phyloP scores from a whole-genome alignment of 1,284 basidiomycete genomes.

The Gastroboletus turbinatus region DNA sequence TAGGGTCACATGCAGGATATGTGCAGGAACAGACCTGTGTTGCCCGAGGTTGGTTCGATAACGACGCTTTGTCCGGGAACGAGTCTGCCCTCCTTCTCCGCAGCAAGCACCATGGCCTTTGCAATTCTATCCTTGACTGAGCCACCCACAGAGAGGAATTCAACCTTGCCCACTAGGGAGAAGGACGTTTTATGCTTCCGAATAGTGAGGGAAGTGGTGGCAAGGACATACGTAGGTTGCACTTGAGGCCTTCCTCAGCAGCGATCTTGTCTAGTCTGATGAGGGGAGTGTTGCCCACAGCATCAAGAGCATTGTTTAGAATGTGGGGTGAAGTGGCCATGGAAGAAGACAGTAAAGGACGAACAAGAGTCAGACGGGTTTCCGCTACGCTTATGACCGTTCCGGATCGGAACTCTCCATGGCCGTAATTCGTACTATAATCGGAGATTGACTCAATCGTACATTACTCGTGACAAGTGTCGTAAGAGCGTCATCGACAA shows the following conservation, averaged over 20 bases:
- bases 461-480: not conserved
- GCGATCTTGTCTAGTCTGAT: slow-evolving; percentile 85
- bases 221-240: slow-evolving; percentile 77
- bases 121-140: slow-evolving; percentile 96
- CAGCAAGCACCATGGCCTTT: slow-evolving; percentile 94
- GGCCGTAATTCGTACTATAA: not conserved
- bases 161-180: slow-evolving; percentile 81
- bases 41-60: slow-evolving; percentile 93
- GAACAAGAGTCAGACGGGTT: not conserved
- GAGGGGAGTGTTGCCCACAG: slow-evolving; percentile 90
- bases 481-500: not conserved
- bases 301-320: slow-evolving; percentile 77
- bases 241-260: slow-evolving; percentile 73
- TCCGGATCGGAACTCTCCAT: slow-evolving; percentile 22
- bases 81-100: slow-evolving; percentile 85
- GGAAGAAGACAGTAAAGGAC: not conserved
- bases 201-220: not conserved
- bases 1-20: not conserved
- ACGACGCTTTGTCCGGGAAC: slow-evolving; percentile 89
- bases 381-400: slow-evolving; percentile 4
- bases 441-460: not conserved
- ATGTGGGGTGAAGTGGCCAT: slow-evolving; percentile 42
- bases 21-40: slow-evolving; percentile 69
- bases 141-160: slow-evolving; percentile 90
- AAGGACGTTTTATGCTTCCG: not conserved